Base-by-base conservation (phyloP, 805 yeast genomes). In the Myxozyma monticola region DNA sequence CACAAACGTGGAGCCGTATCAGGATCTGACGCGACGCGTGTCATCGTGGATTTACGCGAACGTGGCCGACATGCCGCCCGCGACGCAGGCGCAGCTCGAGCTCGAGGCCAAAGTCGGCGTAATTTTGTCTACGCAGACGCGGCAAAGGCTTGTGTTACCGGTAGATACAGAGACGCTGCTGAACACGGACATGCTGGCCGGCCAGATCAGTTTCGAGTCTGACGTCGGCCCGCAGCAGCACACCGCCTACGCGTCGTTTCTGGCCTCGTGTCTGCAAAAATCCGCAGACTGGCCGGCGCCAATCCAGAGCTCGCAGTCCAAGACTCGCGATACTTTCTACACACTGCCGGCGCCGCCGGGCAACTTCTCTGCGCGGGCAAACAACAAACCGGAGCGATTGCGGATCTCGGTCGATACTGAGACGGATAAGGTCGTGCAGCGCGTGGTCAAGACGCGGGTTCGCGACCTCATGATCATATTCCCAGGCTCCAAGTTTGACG, bases 21-120 rank as follows among this genome's bases (percentile, higher is more conserved):
- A 85, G 60, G 88, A 85, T 61, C 72, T 85, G 47, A 84, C 88
- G 6, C 78, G 88, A 64, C 78, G 85, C 28, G 80, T 87, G 4
- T 84, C 91, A 18, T 85, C 83, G 62, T 87, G 96, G 96, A 76
- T 87, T 12, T 87, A 85, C 72, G 89, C 93, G 14, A 84, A 85
- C 56, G 74, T 87, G 41, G 76, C 76, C 40, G 82, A 31, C 17
- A 36, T 53, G 54, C 15, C 54, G 3, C 43, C 48, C 7, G 57
- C 49, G 10, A 25, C 28, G 20, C 57, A 53, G 30, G 18, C 35
- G 31, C 48, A 49, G 20, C 7, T 53, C 9, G 57, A 53, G 29
- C 76, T 84, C 36, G 60, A 56, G 35, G 57, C 60, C 4, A 56
- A 56, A 26, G 29, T 56, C 8, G 60, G 60, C 20, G 22, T 38